Evolutionary conservation across 2,329 filamentous ascomycete genomes (phyloP).

Genomic region (Incumbomyces delicatus): DNA sequence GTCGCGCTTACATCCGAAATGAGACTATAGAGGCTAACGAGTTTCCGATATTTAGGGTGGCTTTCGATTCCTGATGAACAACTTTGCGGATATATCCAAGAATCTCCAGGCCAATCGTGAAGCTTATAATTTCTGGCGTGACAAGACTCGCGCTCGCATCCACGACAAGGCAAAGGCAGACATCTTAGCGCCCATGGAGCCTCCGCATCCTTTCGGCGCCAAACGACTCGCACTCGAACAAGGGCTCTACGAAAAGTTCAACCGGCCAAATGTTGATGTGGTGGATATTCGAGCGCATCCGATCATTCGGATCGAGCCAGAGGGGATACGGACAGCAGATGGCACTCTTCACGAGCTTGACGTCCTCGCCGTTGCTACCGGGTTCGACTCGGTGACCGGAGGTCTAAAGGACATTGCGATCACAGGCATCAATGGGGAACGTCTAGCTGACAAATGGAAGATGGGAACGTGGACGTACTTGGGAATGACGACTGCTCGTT

Average conservation of each 20-base stretch:
- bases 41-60: no score
- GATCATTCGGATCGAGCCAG: slow-evolving; percentile 8
- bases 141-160: no score
- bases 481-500: slow-evolving; percentile 33
- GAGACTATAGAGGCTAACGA: no score
- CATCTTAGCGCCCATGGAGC: no score
- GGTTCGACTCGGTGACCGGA: slow-evolving; percentile 35
- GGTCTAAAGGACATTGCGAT: slow-evolving; percentile 33
- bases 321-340: slow-evolving; percentile 10
- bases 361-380: slow-evolving; percentile 33
- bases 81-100: no score
- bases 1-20: no score
- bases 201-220: no score
- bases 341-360: slow-evolving; percentile 26
- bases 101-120: no score
- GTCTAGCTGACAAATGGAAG: slow-evolving; percentile 29
- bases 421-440: slow-evolving; percentile 23
- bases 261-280: slow-evolving; percentile 38
- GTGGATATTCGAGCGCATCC: slow-evolving; percentile 35
- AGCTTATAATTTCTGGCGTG: no score
- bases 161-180: no score
- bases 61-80: no score
- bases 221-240: no score
- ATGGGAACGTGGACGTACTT: slow-evolving; percentile 32
- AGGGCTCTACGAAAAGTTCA: slow-evolving; percentile 36